Conservation (phyloP, 208 protist genomes). For the Endotrypanum monterogeii region DNA sequence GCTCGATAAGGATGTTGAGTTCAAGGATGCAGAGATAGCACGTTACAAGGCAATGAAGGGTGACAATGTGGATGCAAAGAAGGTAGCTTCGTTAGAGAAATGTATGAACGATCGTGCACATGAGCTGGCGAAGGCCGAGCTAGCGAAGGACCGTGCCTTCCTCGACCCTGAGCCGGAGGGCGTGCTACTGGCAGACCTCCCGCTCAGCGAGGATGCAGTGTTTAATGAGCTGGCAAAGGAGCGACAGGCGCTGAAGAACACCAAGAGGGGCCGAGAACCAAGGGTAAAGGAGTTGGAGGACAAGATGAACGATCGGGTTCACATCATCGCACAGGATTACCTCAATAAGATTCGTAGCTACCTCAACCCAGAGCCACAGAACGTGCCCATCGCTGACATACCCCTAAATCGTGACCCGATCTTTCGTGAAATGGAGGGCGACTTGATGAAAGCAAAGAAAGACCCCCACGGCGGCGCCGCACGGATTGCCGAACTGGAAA, state of each 20-base stretch:
- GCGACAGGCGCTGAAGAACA: constrained; percentile 67
- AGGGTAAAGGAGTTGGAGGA: constrained; percentile 60
- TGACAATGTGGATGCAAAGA: constrained; percentile 34
- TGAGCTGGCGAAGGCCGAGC: constrained; percentile 55
- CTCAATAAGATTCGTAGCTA: constrained; percentile 73
- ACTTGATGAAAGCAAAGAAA: constrained; percentile 61
- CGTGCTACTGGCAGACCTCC: constrained; percentile 67
- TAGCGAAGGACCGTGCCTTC: constrained; percentile 66
- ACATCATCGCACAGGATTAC: constrained; percentile 57
- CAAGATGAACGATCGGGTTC: constrained; percentile 78
- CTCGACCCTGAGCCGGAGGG: constrained; percentile 82
- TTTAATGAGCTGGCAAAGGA: constrained; percentile 76
- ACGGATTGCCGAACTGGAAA: constrained; percentile 63
- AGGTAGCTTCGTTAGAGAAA: constrained; percentile 48
- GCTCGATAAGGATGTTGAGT: constrained; percentile 76
- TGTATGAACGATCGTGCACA: constrained; percentile 60
- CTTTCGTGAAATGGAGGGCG: constrained; percentile 80
- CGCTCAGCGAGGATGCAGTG: constrained; percentile 55
- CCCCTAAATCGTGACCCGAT: constrained; percentile 71
- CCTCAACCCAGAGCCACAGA: constrained; percentile 66
- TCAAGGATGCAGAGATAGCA: constrained; percentile 77
- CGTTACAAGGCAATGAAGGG: constrained; percentile 67
- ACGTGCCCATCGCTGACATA: constrained; percentile 61
- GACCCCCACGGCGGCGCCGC: constrained; percentile 56
- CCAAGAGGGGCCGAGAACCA: constrained; percentile 38